Base-by-base conservation (phyloP, 805 yeast species). In the Yamadazyma nakazawae region DNA sequence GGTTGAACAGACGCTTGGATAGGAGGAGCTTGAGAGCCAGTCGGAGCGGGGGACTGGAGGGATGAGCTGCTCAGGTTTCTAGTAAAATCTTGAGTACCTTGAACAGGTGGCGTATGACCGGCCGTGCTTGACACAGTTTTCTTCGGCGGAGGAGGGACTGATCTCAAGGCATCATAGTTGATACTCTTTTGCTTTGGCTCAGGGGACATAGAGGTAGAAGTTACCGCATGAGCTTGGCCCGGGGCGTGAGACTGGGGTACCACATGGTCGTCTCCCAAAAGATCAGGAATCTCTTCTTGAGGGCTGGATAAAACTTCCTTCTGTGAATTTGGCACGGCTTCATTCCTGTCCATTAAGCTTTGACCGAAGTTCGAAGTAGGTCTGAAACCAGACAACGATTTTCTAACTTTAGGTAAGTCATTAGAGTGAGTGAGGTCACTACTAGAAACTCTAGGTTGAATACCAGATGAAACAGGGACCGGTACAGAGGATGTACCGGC, bases 321-420 rank as follows among this genome's bases (percentile, higher is more conserved):
- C n/a, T 28, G 32, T 12, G 32, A 13, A 28, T 10, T 28, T 28
- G 32, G 10, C 11, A 28, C 12, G 5, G 43, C 21, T 4, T 28
- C 51, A 34, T 60, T 63, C 37, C 65, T 62, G 6, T 61, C 57
- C 45, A 75, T 58, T 44, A 91, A 74, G 31, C 77, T 76, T 66
- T 86, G 96, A 28, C 98, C 98, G 72, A 91, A 92, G 10, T 78
- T 67, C 0, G 97, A 89, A 14, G 90, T 76, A 31, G 97, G 97
- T 45, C 80, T 85, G 67, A 91, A 92, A 49, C 76, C 58, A 51
- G 72, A 52, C 59, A 70, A 56, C 16, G 55, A 58, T 18, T 55
- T 57, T 37, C 73, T 64, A 12, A 63, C 62, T 49, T 61, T 66
- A 19, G 75, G 72, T 19, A 67, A 55, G 5, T 61, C 66, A 12